Evolutionary conservation across 116 monocot genomes (phyloP).

Genomic region (Phalaenopsis hybrid): DNA sequence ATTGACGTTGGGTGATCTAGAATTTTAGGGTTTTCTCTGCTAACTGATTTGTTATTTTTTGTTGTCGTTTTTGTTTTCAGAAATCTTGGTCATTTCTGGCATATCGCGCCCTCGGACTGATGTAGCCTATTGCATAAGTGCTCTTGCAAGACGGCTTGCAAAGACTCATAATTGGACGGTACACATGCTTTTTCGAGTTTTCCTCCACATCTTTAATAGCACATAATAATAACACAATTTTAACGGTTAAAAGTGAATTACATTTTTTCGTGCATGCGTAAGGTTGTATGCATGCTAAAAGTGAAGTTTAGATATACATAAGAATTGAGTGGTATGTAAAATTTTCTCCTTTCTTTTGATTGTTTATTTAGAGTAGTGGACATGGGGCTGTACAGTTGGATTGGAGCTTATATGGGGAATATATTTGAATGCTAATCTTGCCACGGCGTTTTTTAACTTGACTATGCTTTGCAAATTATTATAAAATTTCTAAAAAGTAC

Average conservation of each 20-base stretch:
- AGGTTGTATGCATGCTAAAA: too few species aligned
- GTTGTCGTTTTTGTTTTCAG: slow-evolving; percentile 6
- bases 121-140: slow-evolving; percentile 25
- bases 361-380: not conserved
- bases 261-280: too few species aligned
- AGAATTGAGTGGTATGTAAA: too few species aligned
- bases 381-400: too few species aligned
- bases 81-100: slow-evolving; percentile 14
- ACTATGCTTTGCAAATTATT: too few species aligned
- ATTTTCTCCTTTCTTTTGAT: not conserved
- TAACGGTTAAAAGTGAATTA: too few species aligned
- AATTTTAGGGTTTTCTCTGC: not conserved
- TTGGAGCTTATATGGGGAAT: too few species aligned
- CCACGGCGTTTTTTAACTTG: too few species aligned
- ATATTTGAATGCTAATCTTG: too few species aligned
- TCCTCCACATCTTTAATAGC: not conserved
- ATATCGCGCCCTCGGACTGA: slow-evolving; percentile 23
- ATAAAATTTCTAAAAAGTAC: too few species aligned
- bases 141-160: slow-evolving; percentile 17
- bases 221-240: not conserved
- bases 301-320: too few species aligned
- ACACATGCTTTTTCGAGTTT: not conserved
- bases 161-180: slow-evolving; percentile 28
- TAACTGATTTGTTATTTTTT: not conserved
- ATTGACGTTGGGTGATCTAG: not conserved